phyloP scores from a whole-genome alignment of 352 stramenopile species.

The Aphanomyces euteiches region DNA sequence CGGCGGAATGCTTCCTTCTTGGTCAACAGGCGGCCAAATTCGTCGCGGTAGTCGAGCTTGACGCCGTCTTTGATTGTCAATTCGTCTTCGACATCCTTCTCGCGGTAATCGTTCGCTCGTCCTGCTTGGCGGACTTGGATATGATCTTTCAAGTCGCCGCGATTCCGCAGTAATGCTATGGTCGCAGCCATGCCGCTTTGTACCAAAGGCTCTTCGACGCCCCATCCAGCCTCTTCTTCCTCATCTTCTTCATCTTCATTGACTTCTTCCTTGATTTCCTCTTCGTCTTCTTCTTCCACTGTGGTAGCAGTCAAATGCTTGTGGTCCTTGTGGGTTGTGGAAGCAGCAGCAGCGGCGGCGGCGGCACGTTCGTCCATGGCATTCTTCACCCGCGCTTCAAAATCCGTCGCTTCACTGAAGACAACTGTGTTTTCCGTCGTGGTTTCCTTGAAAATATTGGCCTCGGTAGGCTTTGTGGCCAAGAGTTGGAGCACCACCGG shows the following conservation, averaged over 20 bases:
- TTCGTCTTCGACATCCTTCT: slow-evolving; percentile 88
- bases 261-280: slow-evolving; percentile 41
- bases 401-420: slow-evolving; percentile 83
- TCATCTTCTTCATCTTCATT: slow-evolving; percentile 38
- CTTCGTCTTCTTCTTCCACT: slow-evolving; percentile 33
- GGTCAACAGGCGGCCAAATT: slow-evolving; percentile 94
- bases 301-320: slow-evolving; percentile 10
- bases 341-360: slow-evolving; percentile 34
- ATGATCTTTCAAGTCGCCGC: slow-evolving; percentile 88
- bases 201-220: slow-evolving; percentile 81
- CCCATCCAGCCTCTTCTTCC: slow-evolving; percentile 63
- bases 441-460: slow-evolving; percentile 40
- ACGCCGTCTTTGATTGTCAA: slow-evolving; percentile 80
- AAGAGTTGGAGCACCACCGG: slow-evolving; percentile 31
- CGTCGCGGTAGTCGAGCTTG: slow-evolving; percentile 96
- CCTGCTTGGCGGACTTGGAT: slow-evolving; percentile 88
- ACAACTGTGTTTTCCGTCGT: slow-evolving; percentile 50
- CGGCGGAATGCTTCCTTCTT: slow-evolving; percentile 97
- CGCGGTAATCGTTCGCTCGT: slow-evolving; percentile 92
- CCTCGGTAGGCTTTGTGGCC: slow-evolving; percentile 39
- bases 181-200: slow-evolving; percentile 87
- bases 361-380: slow-evolving; percentile 68
- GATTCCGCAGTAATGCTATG: slow-evolving; percentile 89
- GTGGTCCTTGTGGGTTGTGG: slow-evolving; percentile 7
- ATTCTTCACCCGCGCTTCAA: slow-evolving; percentile 66